These are phyloP conservation scores for Aspergillus biplanus DNA, from an alignment of 495 filamentous ascomycete genomes.

Conservation along the genomic window DNA sequence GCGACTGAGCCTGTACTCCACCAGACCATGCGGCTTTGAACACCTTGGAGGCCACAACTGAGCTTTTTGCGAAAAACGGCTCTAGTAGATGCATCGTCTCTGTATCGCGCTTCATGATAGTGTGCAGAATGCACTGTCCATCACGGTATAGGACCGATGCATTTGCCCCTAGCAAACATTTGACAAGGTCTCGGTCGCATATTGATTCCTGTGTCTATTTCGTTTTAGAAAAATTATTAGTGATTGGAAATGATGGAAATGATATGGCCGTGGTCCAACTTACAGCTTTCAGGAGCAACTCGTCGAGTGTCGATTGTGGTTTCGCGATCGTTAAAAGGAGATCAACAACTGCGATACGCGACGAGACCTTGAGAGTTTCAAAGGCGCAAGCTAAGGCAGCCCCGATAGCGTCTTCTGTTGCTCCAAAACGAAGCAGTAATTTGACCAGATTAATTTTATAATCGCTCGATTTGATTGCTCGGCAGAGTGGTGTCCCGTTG, in stretches of 20 bases:
- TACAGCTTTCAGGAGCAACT: slow-evolving; percentile 15
- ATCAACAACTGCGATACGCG: slow-evolving; percentile 7
- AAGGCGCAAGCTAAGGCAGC: slow-evolving; percentile 12
- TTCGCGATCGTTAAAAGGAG: slow-evolving; percentile 9
- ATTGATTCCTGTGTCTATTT: slow-evolving; percentile 7
- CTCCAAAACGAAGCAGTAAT: slow-evolving; percentile 6
- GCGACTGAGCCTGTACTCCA: slow-evolving; percentile 17
- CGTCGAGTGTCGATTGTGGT: slow-evolving; percentile 10
- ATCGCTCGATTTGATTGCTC: slow-evolving; percentile 8
- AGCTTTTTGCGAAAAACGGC: slow-evolving; percentile 7
- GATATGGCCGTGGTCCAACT: not conserved
- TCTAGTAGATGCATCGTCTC: slow-evolving; percentile 12
- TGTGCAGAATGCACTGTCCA: slow-evolving; percentile 16
- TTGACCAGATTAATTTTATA: slow-evolving; percentile 5
- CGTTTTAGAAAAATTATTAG: not conserved
- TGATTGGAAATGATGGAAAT: not conserved
- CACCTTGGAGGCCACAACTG: slow-evolving; percentile 4
- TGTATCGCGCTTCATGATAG: slow-evolving; percentile 13
- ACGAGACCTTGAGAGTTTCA: slow-evolving; percentile 4
- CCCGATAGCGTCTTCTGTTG: slow-evolving; percentile 11
- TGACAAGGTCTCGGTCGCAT: slow-evolving; percentile 8
- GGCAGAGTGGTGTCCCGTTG: slow-evolving; percentile 10
- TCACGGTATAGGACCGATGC: slow-evolving; percentile 16
- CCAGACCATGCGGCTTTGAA: slow-evolving; percentile 13
- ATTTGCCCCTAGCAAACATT: slow-evolving; percentile 3